Base-by-base conservation (phyloP, 495 filamentous ascomycete species). In the Aspergillus wentii region DNA sequence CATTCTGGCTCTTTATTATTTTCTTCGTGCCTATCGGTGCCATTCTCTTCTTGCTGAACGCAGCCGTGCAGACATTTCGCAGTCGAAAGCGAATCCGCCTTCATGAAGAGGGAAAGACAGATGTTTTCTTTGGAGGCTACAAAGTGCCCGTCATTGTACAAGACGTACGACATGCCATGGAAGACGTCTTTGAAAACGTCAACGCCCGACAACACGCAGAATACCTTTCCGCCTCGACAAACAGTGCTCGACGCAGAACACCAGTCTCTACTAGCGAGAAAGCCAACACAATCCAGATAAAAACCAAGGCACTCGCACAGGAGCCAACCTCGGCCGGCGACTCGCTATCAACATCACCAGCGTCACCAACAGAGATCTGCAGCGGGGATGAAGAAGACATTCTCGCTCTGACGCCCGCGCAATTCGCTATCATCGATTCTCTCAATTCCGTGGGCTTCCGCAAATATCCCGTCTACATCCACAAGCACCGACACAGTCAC, bases 391-490 rank as follows among this genome's bases (percentile, higher is more conserved):
- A 69, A 3, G 71, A 74, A 33, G 87, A 84, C 1, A 88, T 78
- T 1, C 69, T 96, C 32, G 87, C 88, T 19, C 62, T 98, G 30
- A 79, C 86, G 1, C 68, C 76, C 3, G 78, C 78, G 17, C 92
- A 98, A 57, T 91, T 94, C 56, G 64, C 67, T 15, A 95, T 95
- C 66, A 82, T 95, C 32, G 63, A 83, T 13, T 78, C 79, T 11
- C 62, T 98, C 43, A 83, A 96, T 51, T 55, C 65, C 8, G 68
- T 94, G 0, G 81, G 82, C 8, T 89, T 83, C 64, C 74, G 72
- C 14, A 96, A 92, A 60, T 91, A 85, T 60, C 81, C 79, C 0
- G 86, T 95, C 3, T 80, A 85, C 62, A 96, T 98, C 27, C 87
- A 94, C 32, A 81, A 88, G 2, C 74, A 75, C 28, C 56, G 69